A percentile compares a stretch with the other conserved stretches of the same genome.
phyloP scores from a whole-genome alignment of 1,284 basidiomycete genomes.

The Sanghuangporus baumii region DNA sequence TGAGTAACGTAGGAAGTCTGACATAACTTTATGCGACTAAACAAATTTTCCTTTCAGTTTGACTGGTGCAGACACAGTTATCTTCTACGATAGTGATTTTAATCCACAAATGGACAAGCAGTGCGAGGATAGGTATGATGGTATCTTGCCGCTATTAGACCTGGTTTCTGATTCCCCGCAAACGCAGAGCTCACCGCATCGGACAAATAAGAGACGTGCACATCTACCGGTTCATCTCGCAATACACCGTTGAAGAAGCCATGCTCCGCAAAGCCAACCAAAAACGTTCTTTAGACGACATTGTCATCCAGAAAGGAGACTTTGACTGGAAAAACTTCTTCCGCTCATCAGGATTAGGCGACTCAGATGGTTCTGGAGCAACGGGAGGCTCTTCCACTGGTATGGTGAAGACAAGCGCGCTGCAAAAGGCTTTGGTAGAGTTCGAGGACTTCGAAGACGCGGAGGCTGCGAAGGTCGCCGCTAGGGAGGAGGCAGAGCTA shows the following conservation, averaged over 20 bases:
- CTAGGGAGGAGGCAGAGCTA: slow-evolving; percentile 63
- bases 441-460: slow-evolving; percentile 89
- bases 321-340: slow-evolving; percentile 92
- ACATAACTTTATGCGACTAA: slow-evolving; percentile 7
- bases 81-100: slow-evolving; percentile 97
- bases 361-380: neutral
- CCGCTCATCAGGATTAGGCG: slow-evolving; percentile 35
- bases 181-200: slow-evolving; percentile 78
- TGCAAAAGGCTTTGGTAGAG: slow-evolving; percentile 70
- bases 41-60: slow-evolving; percentile 40
- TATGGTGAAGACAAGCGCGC: slow-evolving; percentile 30
- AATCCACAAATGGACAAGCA: slow-evolving; percentile 97
- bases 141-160: neutral
- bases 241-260: slow-evolving; percentile 93
- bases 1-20: slow-evolving; percentile 31
- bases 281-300: slow-evolving; percentile 85
- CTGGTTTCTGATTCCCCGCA: neutral
- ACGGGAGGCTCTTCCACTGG: neutral
- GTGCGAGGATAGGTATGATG: slow-evolving; percentile 85
- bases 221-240: slow-evolving; percentile 93
- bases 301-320: slow-evolving; percentile 92
- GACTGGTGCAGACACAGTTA: slow-evolving; percentile 95
- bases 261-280: slow-evolving; percentile 96
- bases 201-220: slow-evolving; percentile 97
- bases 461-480: slow-evolving; percentile 74